Evolutionary conservation across 306 rosid genomes (phyloP).

Genomic region (Clitoria ternatea): DNA sequence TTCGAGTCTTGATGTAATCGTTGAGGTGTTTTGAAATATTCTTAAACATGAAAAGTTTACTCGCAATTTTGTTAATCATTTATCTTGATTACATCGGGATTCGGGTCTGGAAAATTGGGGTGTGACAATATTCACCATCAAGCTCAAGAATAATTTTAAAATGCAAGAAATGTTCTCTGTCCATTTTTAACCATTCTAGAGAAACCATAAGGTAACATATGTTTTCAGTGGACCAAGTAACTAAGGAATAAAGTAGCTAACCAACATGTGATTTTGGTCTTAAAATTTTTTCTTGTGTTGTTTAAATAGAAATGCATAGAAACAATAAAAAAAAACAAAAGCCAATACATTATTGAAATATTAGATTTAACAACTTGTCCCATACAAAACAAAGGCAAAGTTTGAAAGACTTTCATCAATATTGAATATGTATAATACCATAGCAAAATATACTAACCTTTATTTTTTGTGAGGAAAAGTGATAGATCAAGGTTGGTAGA

Average conservation of each 20-base stretch:
- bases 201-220: slow-evolving; percentile 27
- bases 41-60: too few species aligned
- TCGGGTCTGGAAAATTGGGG: too few species aligned
- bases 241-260: slow-evolving; percentile 14
- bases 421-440: slow-evolving; percentile 10
- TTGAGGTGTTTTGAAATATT: too few species aligned
- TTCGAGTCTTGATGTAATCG: too few species aligned
- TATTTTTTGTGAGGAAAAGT: background rate
- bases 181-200: slow-evolving; percentile 12
- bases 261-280: slow-evolving; percentile 32
- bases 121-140: too few species aligned
- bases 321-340: slow-evolving; percentile 23
- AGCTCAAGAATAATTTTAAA: slow-evolving; percentile 21
- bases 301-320: slow-evolving; percentile 6
- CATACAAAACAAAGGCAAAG: slow-evolving; percentile 23
- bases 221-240: slow-evolving; percentile 30
- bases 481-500: slow-evolving; percentile 21
- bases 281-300: background rate
- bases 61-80: too few species aligned
- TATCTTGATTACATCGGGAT: too few species aligned
- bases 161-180: background rate
- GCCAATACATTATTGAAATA: slow-evolving; percentile 2
- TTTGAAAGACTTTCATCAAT: slow-evolving; percentile 12
- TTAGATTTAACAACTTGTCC: slow-evolving; percentile 42
- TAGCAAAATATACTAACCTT: background rate